Evolutionary conservation across 306 rosid genomes (phyloP).

Genomic region (Fragaria ananassa): DNA sequence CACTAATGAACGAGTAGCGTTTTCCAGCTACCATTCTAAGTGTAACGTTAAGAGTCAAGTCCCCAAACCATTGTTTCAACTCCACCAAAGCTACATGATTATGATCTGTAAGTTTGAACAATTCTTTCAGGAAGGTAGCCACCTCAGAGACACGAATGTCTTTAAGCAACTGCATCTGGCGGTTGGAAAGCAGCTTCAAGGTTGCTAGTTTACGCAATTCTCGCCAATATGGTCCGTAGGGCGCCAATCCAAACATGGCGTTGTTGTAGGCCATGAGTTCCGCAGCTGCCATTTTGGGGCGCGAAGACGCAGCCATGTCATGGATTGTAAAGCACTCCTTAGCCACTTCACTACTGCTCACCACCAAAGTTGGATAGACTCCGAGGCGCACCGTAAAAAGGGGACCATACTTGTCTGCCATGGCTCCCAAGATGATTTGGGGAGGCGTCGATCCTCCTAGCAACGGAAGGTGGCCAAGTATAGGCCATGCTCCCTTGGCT

Average conservation of each 20-base stretch:
- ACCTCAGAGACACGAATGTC: constrained; percentile 35
- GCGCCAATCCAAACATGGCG: constrained; percentile 35
- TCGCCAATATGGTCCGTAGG: constrained; percentile 40
- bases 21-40: constrained; percentile 42
- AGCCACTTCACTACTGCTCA: constrained; percentile 24
- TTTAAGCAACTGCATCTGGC: constrained; percentile 26
- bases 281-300: constrained; percentile 12
- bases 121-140: constrained; percentile 11
- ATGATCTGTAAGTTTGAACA: constrained; percentile 15
- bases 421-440: constrained; percentile 21
- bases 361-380: constrained; percentile 10
- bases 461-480: constrained; percentile 26
- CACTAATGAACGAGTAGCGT: not conserved
- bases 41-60: constrained; percentile 40
- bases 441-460: constrained; percentile 4
- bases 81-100: constrained; percentile 25
- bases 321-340: constrained; percentile 36
- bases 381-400: constrained; percentile 22
- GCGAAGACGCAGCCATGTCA: constrained; percentile 11
- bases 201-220: constrained; percentile 32
- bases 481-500: constrained; percentile 26
- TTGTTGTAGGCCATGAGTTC: constrained; percentile 15
- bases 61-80: constrained; percentile 42
- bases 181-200: constrained; percentile 34
- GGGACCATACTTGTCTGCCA: constrained; percentile 40